A percentile compares a stretch with the other conserved stretches of the same genome.
These are phyloP conservation scores for Herpotrichia juniperi DNA, from an alignment of 2,329 filamentous ascomycete species.

Conservation along the genomic window DNA sequence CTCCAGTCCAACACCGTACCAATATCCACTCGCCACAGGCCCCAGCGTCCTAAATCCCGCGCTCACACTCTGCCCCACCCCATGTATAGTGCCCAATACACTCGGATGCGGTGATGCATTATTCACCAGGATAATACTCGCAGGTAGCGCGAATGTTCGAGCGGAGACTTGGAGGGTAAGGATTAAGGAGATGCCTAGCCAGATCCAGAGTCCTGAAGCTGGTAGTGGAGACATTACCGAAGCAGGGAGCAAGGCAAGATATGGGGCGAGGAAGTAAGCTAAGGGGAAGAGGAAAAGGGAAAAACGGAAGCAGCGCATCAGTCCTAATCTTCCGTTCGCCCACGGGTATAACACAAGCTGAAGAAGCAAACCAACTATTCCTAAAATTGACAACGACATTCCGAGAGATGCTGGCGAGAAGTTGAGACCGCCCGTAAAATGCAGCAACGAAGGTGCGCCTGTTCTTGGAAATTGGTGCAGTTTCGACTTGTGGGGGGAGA, in stretches of 20 bases:
- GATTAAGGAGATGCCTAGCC: constrained; percentile 68
- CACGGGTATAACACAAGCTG: constrained; percentile 74
- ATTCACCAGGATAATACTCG: constrained; percentile 63
- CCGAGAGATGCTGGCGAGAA: constrained; percentile 74
- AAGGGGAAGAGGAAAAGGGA: constrained; percentile 74
- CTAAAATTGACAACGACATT: constrained; percentile 78
- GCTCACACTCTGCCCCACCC: constrained; percentile 62
- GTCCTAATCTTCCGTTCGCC: constrained; percentile 70
- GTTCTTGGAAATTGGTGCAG: too few species aligned
- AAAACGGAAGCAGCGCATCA: constrained; percentile 69
- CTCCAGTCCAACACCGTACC: constrained; percentile 59
- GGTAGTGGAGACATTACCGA: constrained; percentile 54
- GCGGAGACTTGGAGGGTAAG: constrained; percentile 73
- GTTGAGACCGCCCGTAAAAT: constrained; percentile 76
- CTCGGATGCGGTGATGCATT: constrained; percentile 62
- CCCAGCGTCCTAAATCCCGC: constrained; percentile 62
- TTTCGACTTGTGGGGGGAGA: too few species aligned
- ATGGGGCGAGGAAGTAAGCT: constrained; percentile 73
- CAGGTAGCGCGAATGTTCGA: constrained; percentile 70
- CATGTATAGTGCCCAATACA: constrained; percentile 65
- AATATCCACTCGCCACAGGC: constrained; percentile 61
- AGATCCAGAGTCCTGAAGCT: constrained; percentile 62
- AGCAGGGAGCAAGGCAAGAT: constrained; percentile 71
- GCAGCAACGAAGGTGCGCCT: constrained; percentile 50
- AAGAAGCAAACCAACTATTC: constrained; percentile 74